Evolutionary conservation across 2,329 filamentous ascomycete genomes (phyloP).

Genomic region (Setomelanomma holmii): DNA sequence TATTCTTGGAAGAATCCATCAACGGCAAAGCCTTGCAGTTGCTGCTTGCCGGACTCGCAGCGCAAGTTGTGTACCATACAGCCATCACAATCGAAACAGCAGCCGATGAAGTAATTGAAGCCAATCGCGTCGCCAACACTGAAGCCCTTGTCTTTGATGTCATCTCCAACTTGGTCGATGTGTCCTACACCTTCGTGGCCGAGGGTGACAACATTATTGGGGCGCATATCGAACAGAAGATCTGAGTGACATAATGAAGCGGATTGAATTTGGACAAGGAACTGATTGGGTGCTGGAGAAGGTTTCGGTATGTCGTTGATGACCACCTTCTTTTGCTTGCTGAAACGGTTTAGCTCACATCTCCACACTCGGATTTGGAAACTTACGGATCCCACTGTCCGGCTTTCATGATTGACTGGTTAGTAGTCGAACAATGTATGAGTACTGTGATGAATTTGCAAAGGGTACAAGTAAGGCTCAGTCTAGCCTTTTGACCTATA

Average conservation of each 20-base stretch:
- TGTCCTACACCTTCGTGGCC: constrained; percentile 58
- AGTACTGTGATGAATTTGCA: constrained; percentile 18
- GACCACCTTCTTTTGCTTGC: constrained; percentile 37
- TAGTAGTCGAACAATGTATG: no score
- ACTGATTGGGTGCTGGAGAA: constrained; percentile 29
- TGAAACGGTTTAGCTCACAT: not conserved
- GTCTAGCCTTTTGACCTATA: not conserved
- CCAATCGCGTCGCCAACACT: constrained; percentile 55
- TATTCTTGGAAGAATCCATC: constrained; percentile 60
- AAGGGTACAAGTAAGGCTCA: not conserved
- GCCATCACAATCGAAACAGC: constrained; percentile 57
- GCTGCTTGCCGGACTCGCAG: constrained; percentile 50
- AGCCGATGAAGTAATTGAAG: constrained; percentile 55
- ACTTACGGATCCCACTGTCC: constrained; percentile 39
- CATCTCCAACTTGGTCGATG: constrained; percentile 47
- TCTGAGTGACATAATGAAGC: constrained; percentile 44
- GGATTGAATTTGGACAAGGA: constrained; percentile 39
- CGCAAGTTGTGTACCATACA: constrained; percentile 55
- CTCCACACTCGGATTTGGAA: not conserved
- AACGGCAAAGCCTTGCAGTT: constrained; percentile 52
- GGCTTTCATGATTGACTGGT: constrained; percentile 33
- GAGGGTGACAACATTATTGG: constrained; percentile 43
- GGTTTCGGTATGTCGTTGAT: constrained; percentile 39
- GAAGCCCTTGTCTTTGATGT: constrained; percentile 50
- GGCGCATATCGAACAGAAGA: constrained; percentile 31